These are phyloP conservation scores for Pestalotiopsis sp. DNA, from an alignment of 2,329 filamentous ascomycete species.

Conservation along the genomic window DNA sequence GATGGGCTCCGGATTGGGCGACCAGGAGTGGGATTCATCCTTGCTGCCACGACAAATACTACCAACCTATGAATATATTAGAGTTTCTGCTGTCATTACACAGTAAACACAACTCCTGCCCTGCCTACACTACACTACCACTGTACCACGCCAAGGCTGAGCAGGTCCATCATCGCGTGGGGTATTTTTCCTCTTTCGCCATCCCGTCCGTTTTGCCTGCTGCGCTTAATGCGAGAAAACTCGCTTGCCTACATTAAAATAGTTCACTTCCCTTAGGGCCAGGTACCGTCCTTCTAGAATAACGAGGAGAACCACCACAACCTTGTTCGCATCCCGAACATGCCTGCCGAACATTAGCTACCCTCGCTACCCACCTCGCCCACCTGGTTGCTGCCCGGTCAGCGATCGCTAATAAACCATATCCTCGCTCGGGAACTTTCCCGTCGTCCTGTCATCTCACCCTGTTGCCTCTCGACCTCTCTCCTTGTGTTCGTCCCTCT, in stretches of 20 bases:
- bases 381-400: not conserved
- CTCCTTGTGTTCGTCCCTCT: too few species aligned
- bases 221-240: too few species aligned
- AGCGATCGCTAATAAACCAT: not conserved
- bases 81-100: not conserved
- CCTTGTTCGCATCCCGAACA: not conserved
- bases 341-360: not conserved
- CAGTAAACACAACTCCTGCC: not conserved
- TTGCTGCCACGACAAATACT: too few species aligned
- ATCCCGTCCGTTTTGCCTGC: too few species aligned
- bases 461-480: not conserved
- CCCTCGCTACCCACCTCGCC: not conserved
- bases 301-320: not conserved
- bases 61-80: not conserved
- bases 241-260: not conserved
- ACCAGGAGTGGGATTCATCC: not conserved
- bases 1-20: not conserved
- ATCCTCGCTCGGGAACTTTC: not conserved
- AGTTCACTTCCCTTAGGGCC: not conserved
- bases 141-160: not conserved
- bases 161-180: not conserved
- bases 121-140: not conserved
- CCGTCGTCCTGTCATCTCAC: not conserved
- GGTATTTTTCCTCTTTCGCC: not conserved
- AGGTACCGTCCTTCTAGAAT: conserved; percentile 8